A percentile compares a stretch with the other conserved stretches of the same genome.
These are phyloP conservation scores for Euphorbia lathyris DNA, from an alignment of 345 rosid genomes.

Conservation along the genomic window DNA sequence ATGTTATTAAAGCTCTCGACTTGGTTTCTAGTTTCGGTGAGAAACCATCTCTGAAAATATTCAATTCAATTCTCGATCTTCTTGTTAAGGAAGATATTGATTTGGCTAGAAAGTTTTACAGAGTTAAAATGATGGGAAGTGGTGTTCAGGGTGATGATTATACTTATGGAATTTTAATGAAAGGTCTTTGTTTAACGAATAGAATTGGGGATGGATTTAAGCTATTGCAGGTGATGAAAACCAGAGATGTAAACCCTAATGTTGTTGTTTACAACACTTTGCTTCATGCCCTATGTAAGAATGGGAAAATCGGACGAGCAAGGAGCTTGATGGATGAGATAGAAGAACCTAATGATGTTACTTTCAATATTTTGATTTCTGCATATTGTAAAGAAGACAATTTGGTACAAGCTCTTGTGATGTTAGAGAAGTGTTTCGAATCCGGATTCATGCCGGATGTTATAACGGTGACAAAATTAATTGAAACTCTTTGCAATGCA, in stretches of 20 bases:
- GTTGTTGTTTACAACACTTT: no score
- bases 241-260: no score
- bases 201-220: no score
- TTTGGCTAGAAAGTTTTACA: conserved; percentile 72
- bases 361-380: conserved; percentile 68
- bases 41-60: conserved; percentile 61
- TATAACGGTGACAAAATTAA: conserved; percentile 62
- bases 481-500: no score
- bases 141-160: conserved; percentile 73
- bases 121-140: conserved; percentile 66
- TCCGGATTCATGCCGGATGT: conserved; percentile 62
- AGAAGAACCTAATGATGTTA: conserved; percentile 67
- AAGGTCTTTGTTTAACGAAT: no score
- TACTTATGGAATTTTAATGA: no score
- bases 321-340: no score
- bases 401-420: conserved; percentile 64
- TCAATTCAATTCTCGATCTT: conserved; percentile 69
- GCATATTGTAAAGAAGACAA: conserved; percentile 65
- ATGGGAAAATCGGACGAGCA: no score
- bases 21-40: no score
- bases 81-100: conserved; percentile 82
- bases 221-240: no score
- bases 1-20: conserved; percentile 51
- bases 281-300: no score
- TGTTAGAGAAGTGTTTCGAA: conserved; percentile 72